Percentiles rank a stretch among this genome's conserved stretches.
Evolutionary conservation across 805 yeast species (phyloP).

Genomic region (Sungouiozyma ichnusensis): DNA sequence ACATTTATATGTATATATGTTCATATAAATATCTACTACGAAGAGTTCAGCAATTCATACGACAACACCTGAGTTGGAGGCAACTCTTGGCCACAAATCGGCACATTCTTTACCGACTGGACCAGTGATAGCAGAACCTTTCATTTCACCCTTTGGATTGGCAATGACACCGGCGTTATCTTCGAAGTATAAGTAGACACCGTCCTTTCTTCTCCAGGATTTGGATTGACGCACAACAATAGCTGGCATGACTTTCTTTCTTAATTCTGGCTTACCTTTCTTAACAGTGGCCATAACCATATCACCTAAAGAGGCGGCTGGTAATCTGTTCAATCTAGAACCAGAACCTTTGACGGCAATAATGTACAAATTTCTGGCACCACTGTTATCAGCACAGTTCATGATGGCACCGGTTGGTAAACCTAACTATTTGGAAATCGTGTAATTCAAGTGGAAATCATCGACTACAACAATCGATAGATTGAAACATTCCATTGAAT

Average conservation of each 20-base stretch:
- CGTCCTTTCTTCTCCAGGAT: constrained; percentile 99
- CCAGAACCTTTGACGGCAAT: constrained; percentile 98
- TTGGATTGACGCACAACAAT: constrained; percentile 97
- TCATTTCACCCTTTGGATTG: constrained; percentile 99
- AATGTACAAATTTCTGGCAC: constrained; percentile 98
- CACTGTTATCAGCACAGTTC: constrained; percentile 99
- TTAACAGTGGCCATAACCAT: constrained; percentile 99
- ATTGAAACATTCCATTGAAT: too few species aligned
- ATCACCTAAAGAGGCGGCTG: constrained; percentile 99
- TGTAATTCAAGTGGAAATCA: too few species aligned
- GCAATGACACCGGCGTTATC: constrained; percentile 99
- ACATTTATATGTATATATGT: background rate
- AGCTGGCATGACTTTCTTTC: constrained; percentile 99
- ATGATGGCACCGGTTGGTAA: constrained; percentile 98
- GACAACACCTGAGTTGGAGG: constrained; percentile 99
- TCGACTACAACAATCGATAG: too few species aligned
- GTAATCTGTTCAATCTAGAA: constrained; percentile 99
- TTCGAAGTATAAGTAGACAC: constrained; percentile 98
- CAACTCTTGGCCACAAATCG: constrained; percentile 99
- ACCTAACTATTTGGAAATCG: constrained; percentile 59
- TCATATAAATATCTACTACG: too few species aligned
- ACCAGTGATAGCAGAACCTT: constrained; percentile 99
- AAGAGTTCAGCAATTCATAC: constrained; percentile 44
- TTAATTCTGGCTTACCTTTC: constrained; percentile 99
- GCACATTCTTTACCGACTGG: constrained; percentile 99